Base-by-base conservation (phyloP, 345 rosid genomes). In the Acer campestre region DNA sequence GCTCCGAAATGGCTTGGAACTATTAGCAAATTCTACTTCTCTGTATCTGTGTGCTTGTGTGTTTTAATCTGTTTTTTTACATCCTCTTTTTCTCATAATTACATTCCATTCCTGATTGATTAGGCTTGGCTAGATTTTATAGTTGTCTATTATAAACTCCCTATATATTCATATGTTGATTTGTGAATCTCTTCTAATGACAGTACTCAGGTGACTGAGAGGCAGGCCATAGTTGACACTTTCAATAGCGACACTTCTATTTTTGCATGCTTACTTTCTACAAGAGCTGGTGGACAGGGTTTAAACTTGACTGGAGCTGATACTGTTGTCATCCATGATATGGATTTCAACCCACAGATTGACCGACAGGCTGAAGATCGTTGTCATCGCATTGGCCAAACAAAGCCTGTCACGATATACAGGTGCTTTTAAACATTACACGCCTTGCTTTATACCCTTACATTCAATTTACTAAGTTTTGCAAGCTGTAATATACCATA, bases 281-380 rank as follows among this genome's bases (percentile, higher is more conserved):
- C 98, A 0, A 85, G 97, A 88, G 98, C 98, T 23, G 98, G 98
- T 62, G 98, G 99, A 23, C 98, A 97, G 88, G 98, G 99, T 70
- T 89, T 97, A 85, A 94, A 97, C 85, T 78, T 97, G 81, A 94
- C 90, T 0, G 99, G 97, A 59, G 98, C 98, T 62, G 99, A 94
- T 80, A 94, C 97, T 0, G 98, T 93, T 42, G 83, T 94, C 58
- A 93, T 93, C 75, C 97, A 94, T 59, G 94, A 94, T 82, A 89
- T 96, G 98, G 98, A 92, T 89, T 96, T 94, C 81, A 96, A 96
- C 77, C 99, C 98, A 31, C 98, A 96, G 82, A 96, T 96, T 75
- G 98, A 96, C 63, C 84, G 98, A 23, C 98, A 92, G 80, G 99
- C 98, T 61, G 98, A 92, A 88, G 98, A 94, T 83, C 89, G 97